Base-by-base conservation (phyloP, 1,139 yeast genomes). In the Lodderomyces theae region DNA sequence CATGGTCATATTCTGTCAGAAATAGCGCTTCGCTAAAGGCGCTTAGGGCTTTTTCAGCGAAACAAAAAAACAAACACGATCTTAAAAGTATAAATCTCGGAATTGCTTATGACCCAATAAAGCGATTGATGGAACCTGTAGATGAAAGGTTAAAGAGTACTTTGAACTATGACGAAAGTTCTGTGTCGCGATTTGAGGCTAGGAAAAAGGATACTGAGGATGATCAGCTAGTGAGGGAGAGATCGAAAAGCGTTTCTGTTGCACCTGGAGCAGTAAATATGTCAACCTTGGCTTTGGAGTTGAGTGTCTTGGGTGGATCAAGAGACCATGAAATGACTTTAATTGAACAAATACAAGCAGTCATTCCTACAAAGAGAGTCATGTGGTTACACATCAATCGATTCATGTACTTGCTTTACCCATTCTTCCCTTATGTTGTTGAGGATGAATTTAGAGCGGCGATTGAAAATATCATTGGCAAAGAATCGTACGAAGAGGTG, bases 1-100 rank as follows among this genome's bases (percentile, higher is more conserved):
- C 77, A 1, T 73, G 79, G 76, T 50, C 68, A 2, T 63, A 77
- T 1, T 40, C 73, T 8, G 57, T 75, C 51, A 66, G 69, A 43
- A 70, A 68, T 42, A 83, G 79, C 50, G 65, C 66, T 1, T 76
- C 69, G 19, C 53, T 74, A 19, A 54, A 60, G n/a, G 41, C 61
- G 17, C 50, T 66, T 11, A 61, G 66, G 62, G 58, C 60, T 30
- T 58, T 59, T 46, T 52, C 66, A 1, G 23, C 40, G 15, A 36
- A 22, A 7, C 44, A 43, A 26, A 42, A 34, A 12, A 34, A 31
- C 8, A 19, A 26, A 13, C 38, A 41, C 10, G 16, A 17, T 3
- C 34, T 24, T 24, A 34, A 29, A 22, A 35, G 33, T 18, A 29
- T 21, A 11, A 32, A 16, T n/a, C 21, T 35, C 9, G 48, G 42